These are phyloP conservation scores for Daldinia sp. DNA, from an alignment of 2,329 filamentous ascomycete genomes.

Conservation along the genomic window DNA sequence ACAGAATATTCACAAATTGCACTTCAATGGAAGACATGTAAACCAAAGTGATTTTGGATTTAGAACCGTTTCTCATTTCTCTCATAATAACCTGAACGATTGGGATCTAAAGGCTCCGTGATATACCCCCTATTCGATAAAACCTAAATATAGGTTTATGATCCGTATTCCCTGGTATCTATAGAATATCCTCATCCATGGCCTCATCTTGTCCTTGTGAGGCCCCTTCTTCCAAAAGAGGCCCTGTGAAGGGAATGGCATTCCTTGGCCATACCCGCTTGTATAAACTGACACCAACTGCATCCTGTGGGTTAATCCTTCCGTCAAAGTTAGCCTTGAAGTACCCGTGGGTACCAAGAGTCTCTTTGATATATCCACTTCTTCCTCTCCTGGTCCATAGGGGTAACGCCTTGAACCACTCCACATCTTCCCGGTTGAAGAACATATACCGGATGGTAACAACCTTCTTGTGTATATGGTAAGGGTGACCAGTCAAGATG, in stretches of 20 bases:
- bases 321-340: constrained; percentile 99
- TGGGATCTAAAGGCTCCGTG: constrained; percentile 7
- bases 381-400: constrained; percentile 93
- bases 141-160: not conserved
- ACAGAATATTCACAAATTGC: constrained; percentile 5
- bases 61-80: constrained; percentile 25
- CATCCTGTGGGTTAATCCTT: constrained; percentile 94
- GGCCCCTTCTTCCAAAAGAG: constrained; percentile 56
- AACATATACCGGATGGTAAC: constrained; percentile 99
- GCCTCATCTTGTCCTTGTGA: constrained; percentile 46
- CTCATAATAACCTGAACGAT: constrained; percentile 21
- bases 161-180: constrained; percentile 13
- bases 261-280: constrained; percentile 86
- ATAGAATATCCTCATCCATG: constrained; percentile 58
- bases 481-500: constrained; percentile 94
- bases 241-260: constrained; percentile 63
- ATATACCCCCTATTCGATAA: not conserved
- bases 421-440: constrained; percentile 94
- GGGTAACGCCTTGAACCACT: constrained; percentile 97
- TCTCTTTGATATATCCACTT: constrained; percentile 92
- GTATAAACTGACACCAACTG: constrained; percentile 89
- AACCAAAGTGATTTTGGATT: constrained; percentile 3
- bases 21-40: constrained; percentile 5
- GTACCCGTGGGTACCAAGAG: constrained; percentile 96
- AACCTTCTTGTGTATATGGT: constrained; percentile 98